phyloP scores from a whole-genome alignment of 176 grass and related monocot genomes.

The Musa acuminata region DNA sequence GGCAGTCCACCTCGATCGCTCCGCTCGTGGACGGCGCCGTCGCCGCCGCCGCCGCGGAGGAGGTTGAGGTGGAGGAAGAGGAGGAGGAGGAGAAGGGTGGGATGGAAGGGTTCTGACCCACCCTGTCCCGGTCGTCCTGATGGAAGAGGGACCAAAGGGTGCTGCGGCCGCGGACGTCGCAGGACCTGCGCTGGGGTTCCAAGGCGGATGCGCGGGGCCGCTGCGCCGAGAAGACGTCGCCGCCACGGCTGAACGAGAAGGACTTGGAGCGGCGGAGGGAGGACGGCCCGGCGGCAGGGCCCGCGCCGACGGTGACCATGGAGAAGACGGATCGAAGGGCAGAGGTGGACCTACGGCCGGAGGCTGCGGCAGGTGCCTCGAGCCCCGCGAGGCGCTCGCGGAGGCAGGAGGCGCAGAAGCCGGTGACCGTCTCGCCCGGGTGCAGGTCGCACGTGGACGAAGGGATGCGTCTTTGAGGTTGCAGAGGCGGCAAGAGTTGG shows the following conservation, averaged over 20 bases:
- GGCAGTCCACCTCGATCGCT: background rate
- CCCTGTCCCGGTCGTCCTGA: constrained; percentile 9
- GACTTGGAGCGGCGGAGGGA: constrained; percentile 60
- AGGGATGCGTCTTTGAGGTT: background rate
- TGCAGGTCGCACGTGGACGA: constrained; percentile 54
- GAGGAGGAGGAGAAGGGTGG: background rate
- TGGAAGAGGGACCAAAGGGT: constrained; percentile 34
- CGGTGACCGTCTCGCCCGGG: constrained; percentile 56
- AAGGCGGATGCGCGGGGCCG: constrained; percentile 5
- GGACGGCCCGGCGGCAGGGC: background rate
- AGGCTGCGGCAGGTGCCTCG: constrained; percentile 18
- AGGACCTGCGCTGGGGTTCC: constrained; percentile 75
- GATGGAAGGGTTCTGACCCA: background rate
- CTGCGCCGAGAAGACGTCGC: background rate
- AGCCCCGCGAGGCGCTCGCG: constrained; percentile 74
- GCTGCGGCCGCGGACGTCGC: constrained; percentile 40
- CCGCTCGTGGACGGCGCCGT: no score
- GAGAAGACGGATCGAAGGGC: constrained; percentile 25
- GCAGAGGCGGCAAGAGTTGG: background rate
- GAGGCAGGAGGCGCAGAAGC: constrained; percentile 91
- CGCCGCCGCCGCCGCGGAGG: background rate
- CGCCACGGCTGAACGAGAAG: constrained; percentile 32
- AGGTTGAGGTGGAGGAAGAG: background rate
- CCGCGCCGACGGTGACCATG: constrained; percentile 1
- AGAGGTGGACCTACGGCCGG: constrained; percentile 32